phyloP scores from a whole-genome alignment of 169 alveolate species.

The Babesia bovis region DNA sequence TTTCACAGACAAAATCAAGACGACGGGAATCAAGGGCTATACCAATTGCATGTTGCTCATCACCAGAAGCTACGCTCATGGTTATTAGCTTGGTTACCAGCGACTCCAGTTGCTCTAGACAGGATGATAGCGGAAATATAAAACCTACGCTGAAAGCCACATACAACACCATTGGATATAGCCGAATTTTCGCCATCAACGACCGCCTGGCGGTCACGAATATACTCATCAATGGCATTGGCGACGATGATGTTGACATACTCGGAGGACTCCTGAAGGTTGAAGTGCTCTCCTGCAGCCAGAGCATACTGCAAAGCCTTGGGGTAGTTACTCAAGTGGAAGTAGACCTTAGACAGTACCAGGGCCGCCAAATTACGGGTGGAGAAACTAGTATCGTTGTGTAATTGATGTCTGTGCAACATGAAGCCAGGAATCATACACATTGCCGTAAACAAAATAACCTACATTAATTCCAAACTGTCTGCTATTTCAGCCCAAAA shows the following conservation, averaged over 20 bases:
- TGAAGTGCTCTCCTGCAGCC: constrained; percentile 89
- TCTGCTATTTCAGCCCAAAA: constrained; percentile 85
- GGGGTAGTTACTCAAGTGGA: constrained; percentile 91
- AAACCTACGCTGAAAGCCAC: constrained; percentile 5
- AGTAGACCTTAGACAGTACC: constrained; percentile 92
- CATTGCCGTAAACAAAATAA: not conserved
- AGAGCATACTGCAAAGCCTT: constrained; percentile 92
- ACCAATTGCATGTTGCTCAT: constrained; percentile 91
- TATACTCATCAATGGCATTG: constrained; percentile 75
- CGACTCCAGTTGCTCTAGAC: constrained; percentile 74
- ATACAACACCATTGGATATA: not conserved
- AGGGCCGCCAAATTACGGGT: constrained; percentile 89
- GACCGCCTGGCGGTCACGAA: constrained; percentile 23
- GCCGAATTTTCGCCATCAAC: constrained; percentile 3
- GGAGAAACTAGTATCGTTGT: constrained; percentile 77
- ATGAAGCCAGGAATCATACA: constrained; percentile 12
- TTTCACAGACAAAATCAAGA: constrained; percentile 84
- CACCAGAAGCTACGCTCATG: constrained; percentile 82
- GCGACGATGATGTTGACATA: constrained; percentile 77
- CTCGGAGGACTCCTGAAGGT: constrained; percentile 76
- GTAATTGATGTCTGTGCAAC: constrained; percentile 44
- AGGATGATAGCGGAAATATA: not conserved
- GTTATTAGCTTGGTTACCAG: constrained; percentile 87
- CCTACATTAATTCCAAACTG: constrained; percentile 72
- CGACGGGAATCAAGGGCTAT: constrained; percentile 93